These are phyloP conservation scores for Curvularia spicifera DNA, from an alignment of 2,329 filamentous ascomycete genomes.

Conservation along the genomic window DNA sequence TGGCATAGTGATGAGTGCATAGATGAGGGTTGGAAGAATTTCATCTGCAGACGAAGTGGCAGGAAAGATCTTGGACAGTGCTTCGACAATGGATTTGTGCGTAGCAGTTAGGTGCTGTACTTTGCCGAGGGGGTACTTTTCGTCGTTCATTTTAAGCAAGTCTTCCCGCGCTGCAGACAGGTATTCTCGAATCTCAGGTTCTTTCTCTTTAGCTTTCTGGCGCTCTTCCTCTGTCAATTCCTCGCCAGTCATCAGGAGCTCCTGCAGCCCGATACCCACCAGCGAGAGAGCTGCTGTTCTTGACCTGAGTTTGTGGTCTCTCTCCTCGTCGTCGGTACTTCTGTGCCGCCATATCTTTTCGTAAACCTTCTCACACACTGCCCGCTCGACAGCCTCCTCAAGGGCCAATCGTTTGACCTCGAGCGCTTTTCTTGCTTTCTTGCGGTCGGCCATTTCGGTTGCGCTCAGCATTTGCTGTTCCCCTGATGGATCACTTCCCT, in stretches of 20 bases:
- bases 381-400: constrained; percentile 90
- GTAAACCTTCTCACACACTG: constrained; percentile 82
- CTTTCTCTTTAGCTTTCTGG: constrained; percentile 60
- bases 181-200: constrained; percentile 73
- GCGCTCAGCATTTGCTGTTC: constrained; percentile 90
- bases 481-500: constrained; percentile 44
- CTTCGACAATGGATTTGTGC: constrained; percentile 94
- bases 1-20: constrained; percentile 88
- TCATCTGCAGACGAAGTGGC: constrained; percentile 91
- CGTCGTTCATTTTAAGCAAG: constrained; percentile 81
- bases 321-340: constrained; percentile 89
- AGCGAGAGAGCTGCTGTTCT: constrained; percentile 88
- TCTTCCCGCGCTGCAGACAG: constrained; percentile 72
- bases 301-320: constrained; percentile 92
- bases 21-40: constrained; percentile 95
- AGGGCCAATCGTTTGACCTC: constrained; percentile 78
- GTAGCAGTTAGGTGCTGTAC: constrained; percentile 85
- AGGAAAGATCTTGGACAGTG: constrained; percentile 68
- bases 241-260: constrained; percentile 68
- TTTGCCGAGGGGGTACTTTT: constrained; percentile 88
- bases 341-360: constrained; percentile 88
- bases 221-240: constrained; percentile 62
- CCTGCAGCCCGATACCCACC: constrained; percentile 87
- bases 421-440: constrained; percentile 76
- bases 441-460: constrained; percentile 80